These are phyloP conservation scores for Rhizopogon rudus DNA, from an alignment of 768 basidiomycete species.

Conservation along the genomic window DNA sequence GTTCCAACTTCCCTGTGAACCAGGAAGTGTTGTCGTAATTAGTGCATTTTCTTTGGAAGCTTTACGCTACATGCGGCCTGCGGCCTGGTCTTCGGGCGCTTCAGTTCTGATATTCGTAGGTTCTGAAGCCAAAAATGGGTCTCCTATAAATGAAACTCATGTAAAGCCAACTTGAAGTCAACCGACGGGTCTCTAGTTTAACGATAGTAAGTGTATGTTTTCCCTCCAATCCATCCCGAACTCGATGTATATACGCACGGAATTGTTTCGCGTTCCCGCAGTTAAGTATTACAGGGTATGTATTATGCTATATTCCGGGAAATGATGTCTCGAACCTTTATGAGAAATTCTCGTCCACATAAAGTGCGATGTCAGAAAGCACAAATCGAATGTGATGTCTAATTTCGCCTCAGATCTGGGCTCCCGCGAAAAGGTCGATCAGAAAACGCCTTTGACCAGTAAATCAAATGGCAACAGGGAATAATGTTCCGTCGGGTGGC, in stretches of 20 bases:
- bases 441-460: neutral
- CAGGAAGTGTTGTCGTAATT: no score
- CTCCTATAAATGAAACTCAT: no score
- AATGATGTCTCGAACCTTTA: neutral
- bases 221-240: neutral
- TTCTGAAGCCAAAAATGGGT: no score
- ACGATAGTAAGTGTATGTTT: neutral
- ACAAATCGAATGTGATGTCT: neutral
- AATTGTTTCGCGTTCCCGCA: no score
- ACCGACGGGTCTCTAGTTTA: no score
- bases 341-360: neutral
- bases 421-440: neutral
- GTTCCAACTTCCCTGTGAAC: no score
- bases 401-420: neutral
- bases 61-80: no score
- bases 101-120: no score
- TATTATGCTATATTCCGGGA: neutral
- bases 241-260: neutral
- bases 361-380: neutral
- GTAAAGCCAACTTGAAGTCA: no score
- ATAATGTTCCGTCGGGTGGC: constrained; percentile 15
- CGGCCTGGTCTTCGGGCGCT: no score
- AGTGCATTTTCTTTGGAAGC: no score
- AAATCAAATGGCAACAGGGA: constrained; percentile 25
- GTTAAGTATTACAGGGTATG: neutral